Evolutionary conservation across 495 filamentous ascomycete species (phyloP).

Genomic region (Neurospora sp.): DNA sequence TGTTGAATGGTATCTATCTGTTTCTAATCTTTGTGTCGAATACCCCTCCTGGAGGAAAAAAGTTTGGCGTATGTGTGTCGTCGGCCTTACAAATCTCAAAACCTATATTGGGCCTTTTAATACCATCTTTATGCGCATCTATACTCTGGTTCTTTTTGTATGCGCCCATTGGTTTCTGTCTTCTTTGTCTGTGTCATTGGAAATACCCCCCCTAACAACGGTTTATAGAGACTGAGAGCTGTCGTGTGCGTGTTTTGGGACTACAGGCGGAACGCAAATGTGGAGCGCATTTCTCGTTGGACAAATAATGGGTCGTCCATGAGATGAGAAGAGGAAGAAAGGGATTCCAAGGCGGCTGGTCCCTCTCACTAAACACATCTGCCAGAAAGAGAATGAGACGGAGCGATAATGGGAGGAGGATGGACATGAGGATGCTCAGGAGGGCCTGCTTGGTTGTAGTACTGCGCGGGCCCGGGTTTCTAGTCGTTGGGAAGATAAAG

Average conservation of each 20-base stretch:
- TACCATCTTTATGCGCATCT: conserved; percentile 5
- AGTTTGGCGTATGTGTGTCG: neutral
- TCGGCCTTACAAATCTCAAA: neutral
- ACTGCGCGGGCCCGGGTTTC: neutral
- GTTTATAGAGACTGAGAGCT: conserved; percentile 9
- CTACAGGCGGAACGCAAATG: neutral
- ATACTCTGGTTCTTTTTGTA: neutral
- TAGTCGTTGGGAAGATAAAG: neutral
- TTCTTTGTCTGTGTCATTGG: conserved; percentile 3
- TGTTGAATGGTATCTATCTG: neutral
- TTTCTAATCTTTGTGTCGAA: neutral
- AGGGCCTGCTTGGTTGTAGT: neutral
- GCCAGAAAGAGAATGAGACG: neutral
- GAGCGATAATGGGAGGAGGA: neutral
- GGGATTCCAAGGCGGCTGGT: neutral
- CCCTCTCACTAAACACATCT: neutral
- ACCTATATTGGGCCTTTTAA: conserved; percentile 6
- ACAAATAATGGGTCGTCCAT: neutral
- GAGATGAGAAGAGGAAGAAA: neutral
- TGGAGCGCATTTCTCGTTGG: neutral
- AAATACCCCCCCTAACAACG: conserved; percentile 8
- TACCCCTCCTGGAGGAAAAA: neutral
- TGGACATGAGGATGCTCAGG: neutral
- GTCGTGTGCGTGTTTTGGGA: neutral
- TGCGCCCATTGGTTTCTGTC: conserved; percentile 1